Percentiles rank a stretch among this genome's conserved stretches.
Evolutionary conservation across 1,284 basidiomycete species (phyloP).

Genomic region (Moniliophthora roreri): DNA sequence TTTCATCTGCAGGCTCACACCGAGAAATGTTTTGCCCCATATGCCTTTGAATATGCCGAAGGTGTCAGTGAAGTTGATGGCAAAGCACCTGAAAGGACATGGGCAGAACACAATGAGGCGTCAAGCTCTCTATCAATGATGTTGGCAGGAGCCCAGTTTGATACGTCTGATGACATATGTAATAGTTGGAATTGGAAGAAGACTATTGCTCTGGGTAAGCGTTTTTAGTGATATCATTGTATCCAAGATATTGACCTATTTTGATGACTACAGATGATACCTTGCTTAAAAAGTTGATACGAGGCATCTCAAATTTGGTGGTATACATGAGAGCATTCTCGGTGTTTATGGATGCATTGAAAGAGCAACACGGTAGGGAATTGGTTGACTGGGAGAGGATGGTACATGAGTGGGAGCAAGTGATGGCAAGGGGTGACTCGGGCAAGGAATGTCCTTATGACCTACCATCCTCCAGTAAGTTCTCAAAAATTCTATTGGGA

Average conservation of each 20-base stretch:
- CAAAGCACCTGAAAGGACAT: constrained; percentile 27
- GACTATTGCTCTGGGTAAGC: constrained; percentile 18
- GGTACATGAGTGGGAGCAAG: too few species aligned
- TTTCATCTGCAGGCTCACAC: constrained; percentile 17
- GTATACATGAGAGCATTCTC: not conserved
- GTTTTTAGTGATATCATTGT: not conserved
- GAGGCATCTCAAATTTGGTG: not conserved
- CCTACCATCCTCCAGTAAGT: too few species aligned
- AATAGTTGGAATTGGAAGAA: constrained; percentile 27
- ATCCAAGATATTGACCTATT: not conserved
- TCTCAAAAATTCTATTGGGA: too few species aligned
- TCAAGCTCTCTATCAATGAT: constrained; percentile 27
- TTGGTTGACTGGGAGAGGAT: too few species aligned
- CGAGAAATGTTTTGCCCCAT: constrained; percentile 10
- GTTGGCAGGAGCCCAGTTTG: constrained; percentile 26
- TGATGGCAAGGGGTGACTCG: too few species aligned
- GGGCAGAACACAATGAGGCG: constrained; percentile 25
- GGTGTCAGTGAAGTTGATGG: constrained; percentile 26
- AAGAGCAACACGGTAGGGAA: too few species aligned
- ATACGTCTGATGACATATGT: constrained; percentile 30
- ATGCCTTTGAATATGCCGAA: constrained; percentile 20
- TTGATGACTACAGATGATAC: not conserved
- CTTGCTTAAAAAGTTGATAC: not conserved
- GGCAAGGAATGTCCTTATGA: too few species aligned
- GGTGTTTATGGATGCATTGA: not conserved